Evolutionary conservation across 2,329 filamentous ascomycete species (phyloP), one percentile per base, ranked within the genome.

Genomic region (Rutstroemia sydowiana): DNA sequence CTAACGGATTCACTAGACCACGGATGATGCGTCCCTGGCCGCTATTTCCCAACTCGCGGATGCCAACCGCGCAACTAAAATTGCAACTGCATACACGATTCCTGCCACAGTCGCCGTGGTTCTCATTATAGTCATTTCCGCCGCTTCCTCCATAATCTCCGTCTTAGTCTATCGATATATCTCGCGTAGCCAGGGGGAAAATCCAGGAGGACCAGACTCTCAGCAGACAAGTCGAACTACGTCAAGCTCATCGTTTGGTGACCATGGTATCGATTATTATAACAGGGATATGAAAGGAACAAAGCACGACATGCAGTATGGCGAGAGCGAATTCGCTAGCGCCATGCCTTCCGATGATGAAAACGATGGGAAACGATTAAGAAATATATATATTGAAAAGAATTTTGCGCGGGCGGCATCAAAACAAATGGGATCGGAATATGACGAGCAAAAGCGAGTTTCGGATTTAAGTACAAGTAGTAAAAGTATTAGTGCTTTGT

Each of bases 401-500:
- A 51, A 31, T 45, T 51, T 7, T 6, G 14, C 21, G 48, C 40
- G n/a, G 21, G n/a, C 10, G n/a, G n/a, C n/a, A 40, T 18, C n/a
- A 18, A 40, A 6, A 10, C 21, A 45, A 21, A 45, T 51, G 41
- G n/a, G 32, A 30, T 28, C 26, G 30, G 8, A 11, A 43, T 9
- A 37, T 20, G 7, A 43, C 28, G 2, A 10, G 13, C 9, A 23
- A 30, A 30, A 20, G 23, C 9, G 14, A 16, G 3, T 37, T 20
- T 2, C 16, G 41, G 41, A 43, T 7, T 21, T 51, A 9, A 51
- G 48, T 13, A 39, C 40, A 14, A 45, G 48, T 23, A 45, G 41
- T 16, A 51, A 51, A 26, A 51, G 48, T 8, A 45, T 51, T 5
- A 45, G 48, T 8, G 48, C 40, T 14, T 32, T 45, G 3, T 51